Percentiles rank a stretch among this genome's conserved stretches.
Conservation (phyloP, 1,284 basidiomycete species). For the Meira nashicola region DNA sequence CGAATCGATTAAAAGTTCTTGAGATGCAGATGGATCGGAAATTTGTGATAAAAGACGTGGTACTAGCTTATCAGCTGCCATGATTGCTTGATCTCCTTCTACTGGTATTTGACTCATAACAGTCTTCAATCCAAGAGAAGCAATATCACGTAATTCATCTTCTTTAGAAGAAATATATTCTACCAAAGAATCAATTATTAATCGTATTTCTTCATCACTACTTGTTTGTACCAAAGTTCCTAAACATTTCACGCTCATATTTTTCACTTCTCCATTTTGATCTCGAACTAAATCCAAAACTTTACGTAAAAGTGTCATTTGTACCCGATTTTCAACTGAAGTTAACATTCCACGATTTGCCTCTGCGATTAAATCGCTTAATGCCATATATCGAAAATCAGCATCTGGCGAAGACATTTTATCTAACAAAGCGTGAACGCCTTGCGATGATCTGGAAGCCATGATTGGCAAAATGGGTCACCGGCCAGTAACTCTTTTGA, state of each 20-base stretch:
- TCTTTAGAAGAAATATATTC: slow-evolving; percentile 77
- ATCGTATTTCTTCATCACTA: slow-evolving; percentile 72
- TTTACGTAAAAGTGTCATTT: slow-evolving; percentile 66
- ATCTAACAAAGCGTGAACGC: slow-evolving; percentile 38
- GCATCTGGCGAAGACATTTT: slow-evolving; percentile 50
- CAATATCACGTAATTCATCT: slow-evolving; percentile 86
- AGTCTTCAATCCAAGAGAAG: slow-evolving; percentile 86
- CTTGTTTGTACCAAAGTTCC: slow-evolving; percentile 82
- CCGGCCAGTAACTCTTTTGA: neutral
- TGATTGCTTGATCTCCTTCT: slow-evolving; percentile 70
- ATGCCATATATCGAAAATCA: slow-evolving; percentile 49
- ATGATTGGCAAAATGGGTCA: neutral
- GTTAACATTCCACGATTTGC: slow-evolving; percentile 26
- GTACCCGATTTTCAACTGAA: neutral
- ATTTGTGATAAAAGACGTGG: slow-evolving; percentile 73
- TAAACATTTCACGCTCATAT: slow-evolving; percentile 87
- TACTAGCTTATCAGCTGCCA: slow-evolving; percentile 76
- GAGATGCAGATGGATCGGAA: slow-evolving; percentile 61
- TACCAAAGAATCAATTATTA: slow-evolving; percentile 79
- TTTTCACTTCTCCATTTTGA: slow-evolving; percentile 95
- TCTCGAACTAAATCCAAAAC: slow-evolving; percentile 82
- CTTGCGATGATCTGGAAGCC: slow-evolving; percentile 9
- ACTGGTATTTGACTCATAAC: slow-evolving; percentile 82
- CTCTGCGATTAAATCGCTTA: slow-evolving; percentile 43
- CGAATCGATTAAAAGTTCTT: slow-evolving; percentile 79